These are phyloP conservation scores for Linderniella brevidens DNA, from an alignment of 257 asterid genomes.

Conservation along the genomic window DNA sequence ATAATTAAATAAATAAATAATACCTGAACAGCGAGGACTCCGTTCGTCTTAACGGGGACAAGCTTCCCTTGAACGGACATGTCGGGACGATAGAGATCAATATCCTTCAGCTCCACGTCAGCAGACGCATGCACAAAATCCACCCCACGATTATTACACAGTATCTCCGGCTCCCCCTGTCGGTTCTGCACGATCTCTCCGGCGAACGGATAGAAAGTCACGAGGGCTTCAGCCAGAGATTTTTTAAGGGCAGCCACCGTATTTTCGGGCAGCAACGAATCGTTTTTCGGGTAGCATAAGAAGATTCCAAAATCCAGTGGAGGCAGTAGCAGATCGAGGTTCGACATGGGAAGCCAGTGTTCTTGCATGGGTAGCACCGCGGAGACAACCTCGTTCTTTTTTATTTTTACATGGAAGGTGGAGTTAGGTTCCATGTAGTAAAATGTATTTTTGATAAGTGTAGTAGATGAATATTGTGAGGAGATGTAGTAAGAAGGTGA, in stretches of 20 bases:
- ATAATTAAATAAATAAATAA: background rate
- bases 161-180: constrained; percentile 48
- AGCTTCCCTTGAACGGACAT: constrained; percentile 36
- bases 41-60: constrained; percentile 30
- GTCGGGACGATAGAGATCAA: constrained; percentile 42
- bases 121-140: constrained; percentile 40
- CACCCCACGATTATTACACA: constrained; percentile 56
- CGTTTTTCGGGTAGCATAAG: constrained; percentile 29
- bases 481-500: too few relatives aligned
- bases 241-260: constrained; percentile 21
- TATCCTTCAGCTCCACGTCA: constrained; percentile 25
- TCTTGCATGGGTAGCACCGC: constrained; percentile 44
- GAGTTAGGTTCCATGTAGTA: too few relatives aligned
- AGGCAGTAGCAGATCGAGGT: constrained; percentile 65
- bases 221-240: constrained; percentile 34
- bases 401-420: constrained; percentile 21
- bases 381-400: constrained; percentile 31
- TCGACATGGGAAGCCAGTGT: constrained; percentile 48
- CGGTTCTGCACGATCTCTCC: constrained; percentile 29
- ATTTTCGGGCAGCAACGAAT: too few relatives aligned
- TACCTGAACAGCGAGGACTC: constrained; percentile 57
- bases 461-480: too few relatives aligned
- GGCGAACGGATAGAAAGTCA: constrained; percentile 27
- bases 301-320: constrained; percentile 42
- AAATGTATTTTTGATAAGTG: too few relatives aligned